Evolutionary conservation across 257 asterid species (phyloP).

Genomic region (Primulina tabacum): DNA sequence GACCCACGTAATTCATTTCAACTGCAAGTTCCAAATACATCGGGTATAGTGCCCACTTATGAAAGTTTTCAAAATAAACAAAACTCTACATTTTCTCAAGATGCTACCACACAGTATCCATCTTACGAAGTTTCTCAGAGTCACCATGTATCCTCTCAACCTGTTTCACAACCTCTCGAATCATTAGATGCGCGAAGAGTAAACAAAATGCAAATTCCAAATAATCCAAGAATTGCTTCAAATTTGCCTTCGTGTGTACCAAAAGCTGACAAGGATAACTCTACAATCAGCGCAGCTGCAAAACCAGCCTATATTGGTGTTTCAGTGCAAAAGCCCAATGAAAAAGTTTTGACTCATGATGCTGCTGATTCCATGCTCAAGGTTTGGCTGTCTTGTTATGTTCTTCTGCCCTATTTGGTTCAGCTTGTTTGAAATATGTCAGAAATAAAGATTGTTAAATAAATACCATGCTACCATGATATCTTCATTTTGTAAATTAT

Average conservation of each 20-base stretch:
- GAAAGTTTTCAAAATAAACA: slow-evolving; percentile 55
- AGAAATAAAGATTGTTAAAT: neutral
- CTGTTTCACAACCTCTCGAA: slow-evolving; percentile 51
- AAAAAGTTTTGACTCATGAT: slow-evolving; percentile 45
- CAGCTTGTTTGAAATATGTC: slow-evolving; percentile 18
- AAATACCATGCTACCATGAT: slow-evolving; percentile 18
- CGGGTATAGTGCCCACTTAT: slow-evolving; percentile 38
- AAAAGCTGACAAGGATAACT: slow-evolving; percentile 61
- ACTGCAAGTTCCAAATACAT: slow-evolving; percentile 48
- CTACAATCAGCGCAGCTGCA: slow-evolving; percentile 36
- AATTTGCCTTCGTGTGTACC: slow-evolving; percentile 47
- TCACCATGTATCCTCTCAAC: slow-evolving; percentile 62
- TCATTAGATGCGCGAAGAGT: slow-evolving; percentile 54
- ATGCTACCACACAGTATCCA: slow-evolving; percentile 42
- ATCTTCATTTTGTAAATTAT: slow-evolving; percentile 4
- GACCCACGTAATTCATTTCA: slow-evolving; percentile 47
- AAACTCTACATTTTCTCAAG: slow-evolving; percentile 49
- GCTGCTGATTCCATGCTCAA: slow-evolving; percentile 62
- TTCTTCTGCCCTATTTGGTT: slow-evolving; percentile 15
- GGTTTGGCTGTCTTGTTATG: slow-evolving; percentile 41
- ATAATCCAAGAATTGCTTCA: slow-evolving; percentile 93
- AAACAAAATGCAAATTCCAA: slow-evolving; percentile 82
- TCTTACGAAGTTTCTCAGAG: slow-evolving; percentile 56
- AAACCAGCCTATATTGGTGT: slow-evolving; percentile 84
- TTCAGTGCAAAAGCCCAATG: slow-evolving; percentile 55